phyloP scores from a whole-genome alignment of 164 flowering plant genomes.

The Nelumbo lutea region DNA sequence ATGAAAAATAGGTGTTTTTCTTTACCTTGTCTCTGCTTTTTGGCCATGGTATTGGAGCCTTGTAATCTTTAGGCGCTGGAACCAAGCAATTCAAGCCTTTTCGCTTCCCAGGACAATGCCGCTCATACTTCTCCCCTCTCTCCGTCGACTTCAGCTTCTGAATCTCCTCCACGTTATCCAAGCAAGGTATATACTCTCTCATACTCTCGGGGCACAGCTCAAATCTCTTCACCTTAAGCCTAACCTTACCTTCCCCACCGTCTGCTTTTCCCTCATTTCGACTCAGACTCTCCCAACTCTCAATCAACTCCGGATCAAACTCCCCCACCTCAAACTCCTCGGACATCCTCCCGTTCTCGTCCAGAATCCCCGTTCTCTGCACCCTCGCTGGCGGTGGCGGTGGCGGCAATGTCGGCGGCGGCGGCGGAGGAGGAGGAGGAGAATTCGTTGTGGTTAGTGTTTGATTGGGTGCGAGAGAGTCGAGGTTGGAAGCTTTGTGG shows the following conservation, averaged over 20 bases:
- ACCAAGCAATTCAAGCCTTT: conserved; percentile 68
- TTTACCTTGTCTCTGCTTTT: conserved; percentile 8
- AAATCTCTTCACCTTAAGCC: conserved; percentile 44
- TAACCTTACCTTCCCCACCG: conserved; percentile 1
- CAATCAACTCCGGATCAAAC: conserved; percentile 56
- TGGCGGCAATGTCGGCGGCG: background rate
- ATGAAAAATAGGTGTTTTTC: background rate
- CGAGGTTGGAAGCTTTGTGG: conserved; percentile 5
- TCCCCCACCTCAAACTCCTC: conserved; percentile 38
- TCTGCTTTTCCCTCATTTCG: conserved; percentile 19
- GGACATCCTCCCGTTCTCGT: conserved; percentile 48
- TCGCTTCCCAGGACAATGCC: conserved; percentile 74
- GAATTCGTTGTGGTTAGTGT: conserved; percentile 1
- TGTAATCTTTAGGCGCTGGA: conserved; percentile 71
- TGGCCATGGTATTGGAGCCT: conserved; percentile 79
- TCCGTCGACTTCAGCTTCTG: conserved; percentile 46
- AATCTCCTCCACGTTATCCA: conserved; percentile 66
- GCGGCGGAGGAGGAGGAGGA: background rate
- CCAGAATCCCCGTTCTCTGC: conserved; percentile 36
- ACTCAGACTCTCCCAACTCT: conserved; percentile 45
- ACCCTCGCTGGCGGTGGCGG: conserved; percentile 14
- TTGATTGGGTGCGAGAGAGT: conserved; percentile 10
- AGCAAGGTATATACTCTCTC: conserved; percentile 75
- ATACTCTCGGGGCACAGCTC: conserved; percentile 46
- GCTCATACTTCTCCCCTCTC: conserved; percentile 65